Conservation (phyloP, 257 asterid genomes). For the Forsythia suspensa region DNA sequence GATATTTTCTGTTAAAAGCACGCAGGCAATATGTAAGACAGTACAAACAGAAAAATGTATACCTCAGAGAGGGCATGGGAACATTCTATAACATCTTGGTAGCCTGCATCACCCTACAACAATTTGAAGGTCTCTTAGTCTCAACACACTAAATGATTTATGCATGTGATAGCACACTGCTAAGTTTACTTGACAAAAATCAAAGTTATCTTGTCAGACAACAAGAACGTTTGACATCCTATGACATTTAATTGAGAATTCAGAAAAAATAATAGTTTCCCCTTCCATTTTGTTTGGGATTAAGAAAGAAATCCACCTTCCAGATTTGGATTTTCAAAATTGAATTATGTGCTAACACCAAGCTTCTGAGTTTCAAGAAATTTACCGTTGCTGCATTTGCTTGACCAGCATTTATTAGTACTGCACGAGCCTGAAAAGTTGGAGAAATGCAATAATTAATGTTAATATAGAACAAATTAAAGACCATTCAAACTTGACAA, state of each 20-base stretch:
- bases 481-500: neutral
- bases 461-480: neutral
- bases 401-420: constrained; percentile 97
- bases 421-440: constrained; percentile 86
- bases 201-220: neutral
- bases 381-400: constrained; percentile 98
- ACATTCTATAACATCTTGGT: constrained; percentile 85
- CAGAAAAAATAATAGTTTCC: neutral
- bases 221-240: too few relatives aligned
- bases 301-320: too few relatives aligned
- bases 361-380: constrained; percentile 17
- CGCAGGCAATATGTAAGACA: neutral
- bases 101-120: constrained; percentile 92
- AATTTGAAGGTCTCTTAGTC: constrained; percentile 25
- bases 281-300: too few relatives aligned
- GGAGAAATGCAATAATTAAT: constrained; percentile 22
- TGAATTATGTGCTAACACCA: neutral
- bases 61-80: constrained; percentile 81
- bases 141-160: constrained; percentile 2
- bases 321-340: too few relatives aligned
- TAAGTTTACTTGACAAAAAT: constrained; percentile 6
- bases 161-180: neutral
- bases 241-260: neutral
- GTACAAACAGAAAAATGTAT: constrained; percentile 13
- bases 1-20: constrained; percentile 3